Conservation (phyloP, 2,329 filamentous ascomycete species). For the Alternaria longipes region DNA sequence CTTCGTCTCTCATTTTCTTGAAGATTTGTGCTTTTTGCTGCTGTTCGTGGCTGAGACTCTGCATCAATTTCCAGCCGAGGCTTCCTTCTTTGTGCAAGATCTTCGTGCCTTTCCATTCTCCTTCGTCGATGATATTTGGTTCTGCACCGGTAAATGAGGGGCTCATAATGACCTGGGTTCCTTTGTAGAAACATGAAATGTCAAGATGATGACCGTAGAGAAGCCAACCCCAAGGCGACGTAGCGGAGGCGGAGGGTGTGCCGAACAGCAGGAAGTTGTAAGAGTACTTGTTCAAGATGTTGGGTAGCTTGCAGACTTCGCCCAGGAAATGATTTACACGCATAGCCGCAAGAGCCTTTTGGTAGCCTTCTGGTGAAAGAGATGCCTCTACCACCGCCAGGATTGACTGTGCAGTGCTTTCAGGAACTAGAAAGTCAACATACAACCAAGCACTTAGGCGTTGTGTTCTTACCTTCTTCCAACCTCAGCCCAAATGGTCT, state of each 20-base stretch:
- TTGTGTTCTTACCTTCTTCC: slow-evolving; percentile 61
- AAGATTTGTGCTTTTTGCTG: slow-evolving; percentile 66
- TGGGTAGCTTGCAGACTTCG: slow-evolving; percentile 68
- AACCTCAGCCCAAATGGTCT: slow-evolving; percentile 74
- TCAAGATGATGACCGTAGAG: slow-evolving; percentile 85
- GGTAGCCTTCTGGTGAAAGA: slow-evolving; percentile 74
- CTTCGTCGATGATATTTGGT: slow-evolving; percentile 76
- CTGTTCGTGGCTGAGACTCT: slow-evolving; percentile 60
- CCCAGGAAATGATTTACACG: slow-evolving; percentile 79
- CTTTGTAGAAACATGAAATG: slow-evolving; percentile 73
- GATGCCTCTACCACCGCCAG: slow-evolving; percentile 66
- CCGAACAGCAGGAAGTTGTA: slow-evolving; percentile 82
- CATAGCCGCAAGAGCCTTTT: slow-evolving; percentile 75
- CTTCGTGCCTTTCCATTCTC: slow-evolving; percentile 68
- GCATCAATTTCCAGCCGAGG: slow-evolving; percentile 75
- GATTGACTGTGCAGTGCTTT: slow-evolving; percentile 53
- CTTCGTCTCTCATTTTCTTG: slow-evolving; percentile 67
- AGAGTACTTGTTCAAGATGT: slow-evolving; percentile 76
- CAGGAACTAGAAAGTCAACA: slow-evolving; percentile 30
- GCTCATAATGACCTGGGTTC: slow-evolving; percentile 71
- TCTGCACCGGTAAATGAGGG: slow-evolving; percentile 85
- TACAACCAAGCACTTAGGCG: background rate
- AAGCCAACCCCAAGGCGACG: slow-evolving; percentile 73
- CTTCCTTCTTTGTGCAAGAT: slow-evolving; percentile 72
- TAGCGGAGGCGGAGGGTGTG: slow-evolving; percentile 60